Evolutionary conservation across 192 early-diverging fungal species (phyloP).

Genomic region (Pilaira anomala): DNA sequence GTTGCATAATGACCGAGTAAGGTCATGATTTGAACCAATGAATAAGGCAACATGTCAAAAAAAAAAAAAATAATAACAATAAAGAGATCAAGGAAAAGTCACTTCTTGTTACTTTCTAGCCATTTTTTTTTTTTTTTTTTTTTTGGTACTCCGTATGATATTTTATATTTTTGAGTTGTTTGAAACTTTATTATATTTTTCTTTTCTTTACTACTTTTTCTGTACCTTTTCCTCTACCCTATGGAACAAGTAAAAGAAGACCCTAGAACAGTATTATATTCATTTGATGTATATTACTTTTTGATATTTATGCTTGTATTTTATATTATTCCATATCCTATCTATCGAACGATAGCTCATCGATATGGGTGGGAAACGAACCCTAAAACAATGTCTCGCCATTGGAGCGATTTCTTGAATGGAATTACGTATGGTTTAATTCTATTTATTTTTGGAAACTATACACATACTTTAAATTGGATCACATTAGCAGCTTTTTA

Average conservation of each 20-base stretch:
- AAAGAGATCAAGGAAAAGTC: too few species aligned
- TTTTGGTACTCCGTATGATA: too few species aligned
- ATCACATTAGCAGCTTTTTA: conserved; percentile 40
- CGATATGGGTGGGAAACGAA: conserved; percentile 66
- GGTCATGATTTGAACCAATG: too few species aligned
- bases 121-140: too few species aligned
- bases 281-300: conserved; percentile 48
- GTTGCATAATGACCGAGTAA: neutral
- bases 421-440: conserved; percentile 60
- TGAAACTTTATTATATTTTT: too few species aligned
- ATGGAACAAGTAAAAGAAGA: too few species aligned
- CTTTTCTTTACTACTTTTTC: too few species aligned
- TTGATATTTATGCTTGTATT: conserved; percentile 55
- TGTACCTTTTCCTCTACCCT: too few species aligned
- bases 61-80: too few species aligned
- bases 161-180: too few species aligned
- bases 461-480: conserved; percentile 54
- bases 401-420: conserved; percentile 62
- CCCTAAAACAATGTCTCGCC: conserved; percentile 58
- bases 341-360: conserved; percentile 56
- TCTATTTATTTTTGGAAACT: conserved; percentile 76
- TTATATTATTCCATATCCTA: conserved; percentile 50
- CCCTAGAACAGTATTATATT: conserved; percentile 26
- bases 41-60: too few species aligned
- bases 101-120: too few species aligned